Evolutionary conservation across 495 filamentous ascomycete species (phyloP).

Genomic region (Collariella sp.): DNA sequence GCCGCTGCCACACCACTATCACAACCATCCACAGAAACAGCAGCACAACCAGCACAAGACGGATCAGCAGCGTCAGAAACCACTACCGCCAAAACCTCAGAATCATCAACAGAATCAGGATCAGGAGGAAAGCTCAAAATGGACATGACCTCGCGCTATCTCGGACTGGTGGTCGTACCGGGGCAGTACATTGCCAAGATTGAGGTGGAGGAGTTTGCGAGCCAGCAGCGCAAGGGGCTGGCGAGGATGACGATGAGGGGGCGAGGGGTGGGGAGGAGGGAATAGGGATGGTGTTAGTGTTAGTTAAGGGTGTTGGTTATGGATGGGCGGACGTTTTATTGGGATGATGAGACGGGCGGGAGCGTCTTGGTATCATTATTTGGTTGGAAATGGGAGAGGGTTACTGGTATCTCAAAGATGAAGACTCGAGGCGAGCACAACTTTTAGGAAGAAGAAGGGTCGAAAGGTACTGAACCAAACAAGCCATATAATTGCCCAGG

Average conservation of each 20-base stretch:
- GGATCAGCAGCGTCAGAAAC: conserved; percentile 23
- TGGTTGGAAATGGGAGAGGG: no score
- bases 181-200: conserved; percentile 79
- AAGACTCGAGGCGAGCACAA: no score
- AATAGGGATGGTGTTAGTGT: neutral
- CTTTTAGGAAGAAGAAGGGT: no score
- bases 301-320: neutral
- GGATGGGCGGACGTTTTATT: neutral
- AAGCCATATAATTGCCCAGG: neutral
- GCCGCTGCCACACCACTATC: conserved; percentile 7
- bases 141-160: conserved; percentile 72
- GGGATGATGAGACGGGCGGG: no score
- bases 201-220: conserved; percentile 67
- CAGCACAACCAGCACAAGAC: conserved; percentile 38
- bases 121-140: conserved; percentile 41
- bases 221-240: conserved; percentile 29
- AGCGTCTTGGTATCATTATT: no score
- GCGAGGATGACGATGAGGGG: neutral
- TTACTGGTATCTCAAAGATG: no score
- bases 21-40: conserved; percentile 24
- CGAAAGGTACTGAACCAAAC: neutral
- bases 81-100: no score
- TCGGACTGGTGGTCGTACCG: conserved; percentile 86
- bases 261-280: neutral
- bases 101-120: conserved; percentile 1